These are phyloP conservation scores for Cymodocea nodosa DNA, from an alignment of 116 monocot species.

Conservation along the genomic window DNA sequence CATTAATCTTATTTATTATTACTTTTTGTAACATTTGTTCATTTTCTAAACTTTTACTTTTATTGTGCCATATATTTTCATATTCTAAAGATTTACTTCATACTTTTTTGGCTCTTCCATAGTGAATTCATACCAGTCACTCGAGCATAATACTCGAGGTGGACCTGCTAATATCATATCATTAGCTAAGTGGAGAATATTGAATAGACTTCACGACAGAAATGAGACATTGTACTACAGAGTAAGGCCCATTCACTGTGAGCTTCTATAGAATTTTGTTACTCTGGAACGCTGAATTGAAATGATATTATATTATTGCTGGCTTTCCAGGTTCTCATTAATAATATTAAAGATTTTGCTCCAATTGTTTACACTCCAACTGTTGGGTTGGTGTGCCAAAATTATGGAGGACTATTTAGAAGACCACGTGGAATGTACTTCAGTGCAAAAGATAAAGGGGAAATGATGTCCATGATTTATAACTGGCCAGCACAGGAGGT, in stretches of 20 bases:
- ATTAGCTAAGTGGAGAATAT: slow-evolving; percentile 95
- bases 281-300: not conserved
- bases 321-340: slow-evolving; percentile 79
- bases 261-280: not conserved
- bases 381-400: slow-evolving; percentile 96
- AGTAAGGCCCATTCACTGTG: slow-evolving; percentile 28
- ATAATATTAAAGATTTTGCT: slow-evolving; percentile 97
- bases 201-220: slow-evolving; percentile 97
- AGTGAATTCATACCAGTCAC: slow-evolving; percentile 90
- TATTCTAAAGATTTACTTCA: too few species aligned
- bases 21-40: too few species aligned
- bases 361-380: slow-evolving; percentile 99
- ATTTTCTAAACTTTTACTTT: too few species aligned
- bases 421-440: slow-evolving; percentile 99
- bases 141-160: slow-evolving; percentile 77
- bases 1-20: too few species aligned
- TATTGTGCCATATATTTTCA: too few species aligned
- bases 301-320: not conserved
- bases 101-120: not conserved
- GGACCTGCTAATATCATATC: slow-evolving; percentile 41
- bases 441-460: slow-evolving; percentile 99
- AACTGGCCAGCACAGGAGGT: slow-evolving; percentile 95
- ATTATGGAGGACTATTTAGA: slow-evolving; percentile 91
- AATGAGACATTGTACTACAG: slow-evolving; percentile 98
- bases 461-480: slow-evolving; percentile 99